Evolutionary conservation across 225 moss, liverwort and hornwort genomes (phyloP).

Genomic region (Neckera pumila): DNA sequence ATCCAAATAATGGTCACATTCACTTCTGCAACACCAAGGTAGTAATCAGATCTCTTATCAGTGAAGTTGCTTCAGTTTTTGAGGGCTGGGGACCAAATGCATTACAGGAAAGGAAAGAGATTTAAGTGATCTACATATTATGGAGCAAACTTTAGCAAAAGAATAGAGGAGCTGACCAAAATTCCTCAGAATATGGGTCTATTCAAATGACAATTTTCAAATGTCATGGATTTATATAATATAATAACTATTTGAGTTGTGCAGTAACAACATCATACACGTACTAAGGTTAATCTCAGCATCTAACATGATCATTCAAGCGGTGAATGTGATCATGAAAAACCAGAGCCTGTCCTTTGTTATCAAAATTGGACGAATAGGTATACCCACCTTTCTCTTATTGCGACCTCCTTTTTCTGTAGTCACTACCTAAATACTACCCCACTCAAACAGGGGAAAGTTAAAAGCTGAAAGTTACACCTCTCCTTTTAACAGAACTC

Average conservation of each 20-base stretch:
- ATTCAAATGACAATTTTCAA: neutral
- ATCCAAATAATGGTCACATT: neutral
- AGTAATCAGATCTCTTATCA: neutral
- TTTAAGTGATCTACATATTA: neutral
- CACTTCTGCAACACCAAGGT: too few relatives aligned
- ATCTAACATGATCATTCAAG: neutral
- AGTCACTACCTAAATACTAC: constrained; percentile 2
- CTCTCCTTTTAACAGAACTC: neutral
- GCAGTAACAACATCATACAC: neutral
- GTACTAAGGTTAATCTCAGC: neutral
- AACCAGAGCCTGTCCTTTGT: neutral
- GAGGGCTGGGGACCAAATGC: neutral
- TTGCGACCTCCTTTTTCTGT: neutral
- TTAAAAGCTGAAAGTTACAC: constrained; percentile 9
- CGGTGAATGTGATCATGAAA: neutral
- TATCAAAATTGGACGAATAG: neutral
- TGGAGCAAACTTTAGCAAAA: neutral
- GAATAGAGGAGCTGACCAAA: neutral
- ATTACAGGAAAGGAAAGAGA: neutral
- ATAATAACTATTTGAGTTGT: neutral
- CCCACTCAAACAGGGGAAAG: constrained; percentile 3
- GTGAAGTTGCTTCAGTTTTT: neutral
- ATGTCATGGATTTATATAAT: neutral
- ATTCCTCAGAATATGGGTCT: neutral
- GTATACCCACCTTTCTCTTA: constrained; percentile 17